phyloP scores from a whole-genome alignment of 2,329 filamentous ascomycete species.

The Verticillium zaregamsianum region DNA sequence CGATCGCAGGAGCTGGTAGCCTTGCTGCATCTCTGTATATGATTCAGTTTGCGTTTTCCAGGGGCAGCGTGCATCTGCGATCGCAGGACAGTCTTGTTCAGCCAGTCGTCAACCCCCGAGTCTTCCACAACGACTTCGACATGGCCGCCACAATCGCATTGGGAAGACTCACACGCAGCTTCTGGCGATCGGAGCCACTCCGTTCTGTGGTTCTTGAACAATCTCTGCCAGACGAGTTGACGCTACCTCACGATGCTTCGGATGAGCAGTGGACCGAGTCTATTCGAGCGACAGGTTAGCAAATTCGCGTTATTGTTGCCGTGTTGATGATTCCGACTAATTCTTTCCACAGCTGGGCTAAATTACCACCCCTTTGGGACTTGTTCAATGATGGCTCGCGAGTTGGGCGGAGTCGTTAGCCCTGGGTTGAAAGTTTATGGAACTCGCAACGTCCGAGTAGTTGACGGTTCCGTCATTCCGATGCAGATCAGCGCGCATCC shows the following conservation, averaged over 20 bases:
- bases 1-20: slow-evolving; percentile 21
- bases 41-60: slow-evolving; percentile 31
- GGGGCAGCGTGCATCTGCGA: slow-evolving; percentile 34
- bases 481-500: slow-evolving; percentile 46
- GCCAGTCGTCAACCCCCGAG: slow-evolving; percentile 32
- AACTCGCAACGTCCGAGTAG: slow-evolving; percentile 42
- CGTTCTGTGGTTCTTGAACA: slow-evolving; percentile 18
- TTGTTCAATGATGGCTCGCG: slow-evolving; percentile 44
- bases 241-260: slow-evolving; percentile 22
- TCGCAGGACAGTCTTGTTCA: slow-evolving; percentile 21
- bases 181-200: slow-evolving; percentile 21
- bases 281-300: slow-evolving; percentile 12
- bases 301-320: not conserved
- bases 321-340: not conserved
- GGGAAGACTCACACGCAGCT: slow-evolving; percentile 22
- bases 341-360: slow-evolving; percentile 11
- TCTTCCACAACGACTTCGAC: slow-evolving; percentile 31
- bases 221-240: slow-evolving; percentile 15
- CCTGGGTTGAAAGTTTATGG: slow-evolving; percentile 43
- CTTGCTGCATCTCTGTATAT: slow-evolving; percentile 31
- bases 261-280: slow-evolving; percentile 22
- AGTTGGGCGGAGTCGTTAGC: slow-evolving; percentile 46
- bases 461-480: slow-evolving; percentile 45
- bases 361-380: slow-evolving; percentile 36
- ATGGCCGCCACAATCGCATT: slow-evolving; percentile 20